A percentile compares a stretch with the other conserved stretches of the same genome.
Evolutionary conservation across 2,329 filamentous ascomycete genomes (phyloP).

Genomic region (Hymenoscyphus occultus): DNA sequence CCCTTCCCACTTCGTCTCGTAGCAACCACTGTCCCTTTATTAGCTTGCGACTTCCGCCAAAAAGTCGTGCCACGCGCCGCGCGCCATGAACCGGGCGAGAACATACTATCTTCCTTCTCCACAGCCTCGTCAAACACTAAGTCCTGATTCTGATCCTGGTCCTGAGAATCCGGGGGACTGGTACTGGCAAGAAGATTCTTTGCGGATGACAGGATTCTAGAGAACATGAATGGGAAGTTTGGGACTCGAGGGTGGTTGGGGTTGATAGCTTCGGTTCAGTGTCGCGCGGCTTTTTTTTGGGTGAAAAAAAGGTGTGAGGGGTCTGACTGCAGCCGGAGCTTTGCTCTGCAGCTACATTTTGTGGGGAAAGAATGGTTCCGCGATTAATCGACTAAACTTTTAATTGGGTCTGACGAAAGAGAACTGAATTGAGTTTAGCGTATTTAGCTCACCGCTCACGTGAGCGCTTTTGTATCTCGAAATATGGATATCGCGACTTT

Average conservation of each 20-base stretch:
- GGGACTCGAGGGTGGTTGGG: background rate
- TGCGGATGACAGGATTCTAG: constrained; percentile 29
- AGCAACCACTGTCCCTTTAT: background rate
- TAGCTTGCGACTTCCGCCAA: background rate
- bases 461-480: background rate
- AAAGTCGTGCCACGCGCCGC: background rate
- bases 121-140: constrained; percentile 13
- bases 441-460: background rate
- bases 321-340: background rate
- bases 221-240: constrained; percentile 26
- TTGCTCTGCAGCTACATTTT: background rate
- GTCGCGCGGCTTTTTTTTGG: background rate
- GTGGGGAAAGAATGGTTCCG: background rate
- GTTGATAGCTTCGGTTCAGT: background rate
- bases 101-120: constrained; percentile 14
- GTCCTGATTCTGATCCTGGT: background rate
- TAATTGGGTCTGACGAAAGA: background rate
- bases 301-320: background rate
- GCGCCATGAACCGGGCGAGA: background rate
- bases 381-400: background rate
- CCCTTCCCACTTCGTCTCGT: background rate
- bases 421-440: background rate
- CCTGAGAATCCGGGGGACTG: background rate
- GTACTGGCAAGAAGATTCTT: constrained; percentile 20
- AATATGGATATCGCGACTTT: background rate